These are phyloP conservation scores for Acanthamoeba lugdunensis DNA, from an alignment of 208 protist genomes.

Conservation along the genomic window DNA sequence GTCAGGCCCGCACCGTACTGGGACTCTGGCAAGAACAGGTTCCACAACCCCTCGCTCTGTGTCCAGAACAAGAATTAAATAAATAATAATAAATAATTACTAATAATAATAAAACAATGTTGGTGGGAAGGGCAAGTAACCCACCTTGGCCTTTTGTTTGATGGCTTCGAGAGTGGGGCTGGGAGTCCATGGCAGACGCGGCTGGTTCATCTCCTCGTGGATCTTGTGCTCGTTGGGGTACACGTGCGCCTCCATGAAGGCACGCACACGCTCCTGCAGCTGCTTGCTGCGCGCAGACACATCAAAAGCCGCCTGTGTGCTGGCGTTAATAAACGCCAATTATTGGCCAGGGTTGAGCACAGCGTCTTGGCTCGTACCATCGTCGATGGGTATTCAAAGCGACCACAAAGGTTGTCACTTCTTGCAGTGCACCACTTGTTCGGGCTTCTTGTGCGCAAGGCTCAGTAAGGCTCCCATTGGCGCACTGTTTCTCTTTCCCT, in stretches of 20 bases:
- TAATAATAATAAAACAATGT: background rate
- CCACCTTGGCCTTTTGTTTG: conserved; percentile 84
- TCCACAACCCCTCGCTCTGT: conserved; percentile 87
- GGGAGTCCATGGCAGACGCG: conserved; percentile 58
- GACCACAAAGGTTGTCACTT: no score
- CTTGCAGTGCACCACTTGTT: no score
- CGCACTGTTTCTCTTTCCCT: background rate
- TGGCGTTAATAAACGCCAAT: background rate
- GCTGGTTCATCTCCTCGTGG: conserved; percentile 68
- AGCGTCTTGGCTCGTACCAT: background rate
- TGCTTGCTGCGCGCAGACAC: conserved; percentile 23
- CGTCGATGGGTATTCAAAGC: no score
- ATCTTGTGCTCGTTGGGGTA: conserved; percentile 84
- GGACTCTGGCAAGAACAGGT: conserved; percentile 88
- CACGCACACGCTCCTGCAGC: conserved; percentile 64
- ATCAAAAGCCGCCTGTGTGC: background rate
- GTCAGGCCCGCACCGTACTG: conserved; percentile 77
- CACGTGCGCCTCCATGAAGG: conserved; percentile 87
- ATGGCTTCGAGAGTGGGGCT: conserved; percentile 85
- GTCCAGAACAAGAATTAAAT: background rate
- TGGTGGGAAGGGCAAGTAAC: background rate
- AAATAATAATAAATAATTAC: background rate
- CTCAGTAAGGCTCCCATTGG: no score
- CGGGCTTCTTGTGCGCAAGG: no score
- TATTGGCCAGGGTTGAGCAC: background rate